Percentiles rank a stretch among this genome's conserved stretches.
These are phyloP conservation scores for Scheffersomyces coipomensis DNA, from an alignment of 805 yeast genomes.

Conservation along the genomic window DNA sequence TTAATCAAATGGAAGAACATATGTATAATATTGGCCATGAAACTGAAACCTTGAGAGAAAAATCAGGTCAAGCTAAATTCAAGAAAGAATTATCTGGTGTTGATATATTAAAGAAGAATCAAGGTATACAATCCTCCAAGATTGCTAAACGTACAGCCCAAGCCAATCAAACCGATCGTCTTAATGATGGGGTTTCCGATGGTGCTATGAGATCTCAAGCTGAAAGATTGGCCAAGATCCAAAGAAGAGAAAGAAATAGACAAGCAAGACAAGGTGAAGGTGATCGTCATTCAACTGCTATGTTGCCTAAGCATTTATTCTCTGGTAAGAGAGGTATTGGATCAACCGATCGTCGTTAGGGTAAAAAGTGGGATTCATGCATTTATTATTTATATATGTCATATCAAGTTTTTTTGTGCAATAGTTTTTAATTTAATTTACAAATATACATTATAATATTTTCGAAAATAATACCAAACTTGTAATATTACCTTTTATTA, in stretches of 20 bases:
- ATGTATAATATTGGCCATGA: conserved; percentile 91
- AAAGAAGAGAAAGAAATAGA: conserved; percentile 92
- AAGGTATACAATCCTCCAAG: conserved; percentile 38
- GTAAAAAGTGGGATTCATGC: too few species aligned
- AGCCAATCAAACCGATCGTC: conserved; percentile 69
- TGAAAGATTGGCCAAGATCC: conserved; percentile 81
- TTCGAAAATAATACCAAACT: too few species aligned
- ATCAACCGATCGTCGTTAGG: conserved; percentile 82
- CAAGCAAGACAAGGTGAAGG: conserved; percentile 92
- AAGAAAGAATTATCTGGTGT: conserved; percentile 59
- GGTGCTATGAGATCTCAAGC: conserved; percentile 81
- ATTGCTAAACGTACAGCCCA: conserved; percentile 48
- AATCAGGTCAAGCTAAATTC: conserved; percentile 42
- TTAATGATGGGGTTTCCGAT: conserved; percentile 82
- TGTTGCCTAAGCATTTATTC: conserved; percentile 91
- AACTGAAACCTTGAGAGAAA: conserved; percentile 51
- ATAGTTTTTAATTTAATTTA: conserved; percentile 4
- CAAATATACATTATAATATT: too few species aligned
- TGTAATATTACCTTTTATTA: too few species aligned
- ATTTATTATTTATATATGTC: conserved; percentile 1
- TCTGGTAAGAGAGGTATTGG: conserved; percentile 97
- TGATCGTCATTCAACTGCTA: conserved; percentile 84
- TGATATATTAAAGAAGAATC: conserved; percentile 69
- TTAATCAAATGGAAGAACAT: conserved; percentile 80
- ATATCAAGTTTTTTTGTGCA: conserved; percentile 3